Base-by-base conservation (phyloP, 2,329 filamentous ascomycete genomes). In the Dactylellina drechsleri region DNA sequence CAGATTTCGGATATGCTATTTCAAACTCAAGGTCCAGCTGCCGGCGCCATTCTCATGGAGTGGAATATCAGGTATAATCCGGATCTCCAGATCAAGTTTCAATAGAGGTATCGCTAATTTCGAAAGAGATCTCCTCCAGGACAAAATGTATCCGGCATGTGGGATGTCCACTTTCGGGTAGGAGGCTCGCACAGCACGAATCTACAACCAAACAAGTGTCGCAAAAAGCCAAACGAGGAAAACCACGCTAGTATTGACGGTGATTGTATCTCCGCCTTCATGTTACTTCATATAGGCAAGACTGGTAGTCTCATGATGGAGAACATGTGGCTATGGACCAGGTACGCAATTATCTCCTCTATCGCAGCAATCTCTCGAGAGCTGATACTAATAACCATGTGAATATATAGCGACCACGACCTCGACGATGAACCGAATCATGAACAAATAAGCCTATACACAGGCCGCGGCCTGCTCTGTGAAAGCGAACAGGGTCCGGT, bases 151-250 rank as follows among this genome's bases (percentile, higher is more conserved):
- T 53, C 83, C 2, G 88, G 87, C 13, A 85, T 90, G 81, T 99
- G 93, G 92, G 95, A 99, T 80, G 90, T 93, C 16, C 95, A 99
- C 85, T 91, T 95, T 84, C 92, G 95, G 80, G 88, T 99, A 79
- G 94, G 93, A 79, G 95, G 95, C 52, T 89, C 90, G 65, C 67
- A 91, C 40, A 77, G 77, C 28, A 77, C 77, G n/a, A 75, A 78
- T 12, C 79, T 77, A 80, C 82, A 79, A n/a, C 80, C 83, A 2
- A 79, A 82, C 45, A 82, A 78, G 10, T 80, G 80, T 57, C 86
- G 85, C 79, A 84, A 83, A 79, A 85, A 83, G 0, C 84, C 85
- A 1, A 90, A 89, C 18, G 62, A 40, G 7, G 65, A 77, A 77
- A 66, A 66, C 50, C 56, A 53, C 28, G 60, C 60, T 15, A 56